Percentiles rank a stretch among this genome's conserved stretches.
These are phyloP conservation scores for Thyridium curvatum DNA, from an alignment of 2,329 filamentous ascomycete genomes.

Conservation along the genomic window DNA sequence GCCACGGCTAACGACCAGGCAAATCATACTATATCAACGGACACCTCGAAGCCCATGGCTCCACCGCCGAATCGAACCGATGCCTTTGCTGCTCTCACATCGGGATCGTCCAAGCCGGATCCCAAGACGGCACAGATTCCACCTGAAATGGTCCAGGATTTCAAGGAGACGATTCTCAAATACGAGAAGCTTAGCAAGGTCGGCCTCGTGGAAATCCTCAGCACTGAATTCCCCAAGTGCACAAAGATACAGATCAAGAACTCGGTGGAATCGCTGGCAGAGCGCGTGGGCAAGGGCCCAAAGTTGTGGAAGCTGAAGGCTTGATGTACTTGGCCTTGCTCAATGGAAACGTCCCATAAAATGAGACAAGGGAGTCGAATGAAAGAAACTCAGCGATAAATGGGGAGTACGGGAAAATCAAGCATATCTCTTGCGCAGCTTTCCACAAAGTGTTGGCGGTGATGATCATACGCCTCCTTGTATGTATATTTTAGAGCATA, in stretches of 20 bases:
- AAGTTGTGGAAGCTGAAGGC: conserved; percentile 55
- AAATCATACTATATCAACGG: conserved; percentile 10
- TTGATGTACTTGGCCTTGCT: too few relatives aligned
- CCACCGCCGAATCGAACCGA: conserved; percentile 13
- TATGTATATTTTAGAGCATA: too few relatives aligned
- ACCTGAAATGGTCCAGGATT: conserved; percentile 52
- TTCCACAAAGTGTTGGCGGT: too few relatives aligned
- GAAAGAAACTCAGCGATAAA: too few relatives aligned
- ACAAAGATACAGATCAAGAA: conserved; percentile 65
- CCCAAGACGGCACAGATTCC: conserved; percentile 39
- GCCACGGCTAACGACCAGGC: conserved; percentile 8
- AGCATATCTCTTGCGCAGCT: too few relatives aligned
- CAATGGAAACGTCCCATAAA: too few relatives aligned
- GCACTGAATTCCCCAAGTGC: conserved; percentile 66
- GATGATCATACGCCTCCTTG: too few relatives aligned
- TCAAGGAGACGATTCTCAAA: conserved; percentile 64
- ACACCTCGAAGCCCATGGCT: conserved; percentile 9
- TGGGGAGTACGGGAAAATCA: too few relatives aligned
- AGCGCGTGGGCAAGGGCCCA: conserved; percentile 40
- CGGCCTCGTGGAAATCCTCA: conserved; percentile 68
- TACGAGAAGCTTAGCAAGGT: conserved; percentile 56
- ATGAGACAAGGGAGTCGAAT: too few relatives aligned
- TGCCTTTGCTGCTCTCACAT: conserved; percentile 9
- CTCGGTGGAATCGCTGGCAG: conserved; percentile 61
- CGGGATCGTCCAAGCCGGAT: conserved; percentile 2